Conservation (phyloP, 2,329 filamentous ascomycete genomes). For the Cercospora brassicicola region DNA sequence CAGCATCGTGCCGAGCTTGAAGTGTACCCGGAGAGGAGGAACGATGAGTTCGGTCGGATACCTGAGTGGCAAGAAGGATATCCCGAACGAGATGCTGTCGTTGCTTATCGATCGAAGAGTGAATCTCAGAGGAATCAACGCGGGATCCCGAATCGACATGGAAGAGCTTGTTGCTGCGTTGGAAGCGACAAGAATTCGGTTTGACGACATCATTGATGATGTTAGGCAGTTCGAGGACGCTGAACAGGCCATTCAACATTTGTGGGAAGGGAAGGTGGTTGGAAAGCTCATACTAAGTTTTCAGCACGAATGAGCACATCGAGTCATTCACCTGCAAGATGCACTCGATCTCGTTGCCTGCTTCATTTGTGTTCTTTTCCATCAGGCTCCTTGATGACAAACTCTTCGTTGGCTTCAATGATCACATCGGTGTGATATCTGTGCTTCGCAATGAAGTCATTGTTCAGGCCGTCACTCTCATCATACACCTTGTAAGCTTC, state of each 20-base stretch:
- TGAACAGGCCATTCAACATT: slow-evolving; percentile 34
- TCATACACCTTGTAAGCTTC: background rate
- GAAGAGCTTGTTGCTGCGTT: slow-evolving; percentile 43
- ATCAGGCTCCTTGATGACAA: background rate
- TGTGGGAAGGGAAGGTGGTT: slow-evolving; percentile 36
- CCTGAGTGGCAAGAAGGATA: slow-evolving; percentile 17
- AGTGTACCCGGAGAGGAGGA: background rate
- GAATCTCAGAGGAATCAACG: slow-evolving; percentile 24
- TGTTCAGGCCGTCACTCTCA: background rate
- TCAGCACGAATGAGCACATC: background rate
- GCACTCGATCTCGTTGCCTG: background rate
- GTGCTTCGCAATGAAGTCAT: background rate
- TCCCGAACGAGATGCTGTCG: slow-evolving; percentile 17
- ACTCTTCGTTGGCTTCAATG: background rate
- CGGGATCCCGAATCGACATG: slow-evolving; percentile 46
- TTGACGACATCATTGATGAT: slow-evolving; percentile 39
- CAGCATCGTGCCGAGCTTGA: background rate
- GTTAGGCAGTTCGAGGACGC: slow-evolving; percentile 41
- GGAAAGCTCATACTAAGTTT: slow-evolving; percentile 33
- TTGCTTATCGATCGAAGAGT: slow-evolving; percentile 26
- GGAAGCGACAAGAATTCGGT: slow-evolving; percentile 42
- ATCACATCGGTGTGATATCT: background rate
- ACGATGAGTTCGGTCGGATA: slow-evolving; percentile 19
- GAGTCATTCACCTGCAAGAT: background rate
- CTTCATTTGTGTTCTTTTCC: background rate